Evolutionary conservation across 2,329 filamentous ascomycete genomes (phyloP), one percentile per base, ranked within the genome.

Genomic region (Cladosporium sp.): DNA sequence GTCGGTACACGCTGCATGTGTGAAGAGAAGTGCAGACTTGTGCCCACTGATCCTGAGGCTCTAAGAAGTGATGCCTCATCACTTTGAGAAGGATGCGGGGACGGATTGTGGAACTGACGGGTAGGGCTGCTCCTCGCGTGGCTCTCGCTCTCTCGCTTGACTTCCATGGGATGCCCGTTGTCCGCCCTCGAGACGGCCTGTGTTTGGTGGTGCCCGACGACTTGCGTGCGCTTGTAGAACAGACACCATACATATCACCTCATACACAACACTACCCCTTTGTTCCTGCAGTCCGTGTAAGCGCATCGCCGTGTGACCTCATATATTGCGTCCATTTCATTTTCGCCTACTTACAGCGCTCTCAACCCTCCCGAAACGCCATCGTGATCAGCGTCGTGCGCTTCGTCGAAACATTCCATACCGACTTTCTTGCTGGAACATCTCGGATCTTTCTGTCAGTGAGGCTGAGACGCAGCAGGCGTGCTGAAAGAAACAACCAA

Each of bases 61-160:
- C n/a, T 8, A 25, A 39, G 7, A 39, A 26, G 18, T 32, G 25
- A 53, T 14, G 51, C 51, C 51, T 54, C 51, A 32, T 30, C 21
- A n/a, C 51, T 5, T 54, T 21, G 48, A 26, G 48, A 25, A 28
- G 16, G 11, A 23, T 54, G 51, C 51, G 51, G 51, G 51, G 51
- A 21, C 18, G 18, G 51, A 28, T 18, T 26, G 25, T 53, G 26
- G 51, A 30, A n/a, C 39, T 46, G n/a, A 21, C 51, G 26, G 51
- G 51, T 32, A 30, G 51, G 26, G 48, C 48, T 51, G 28, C 21
- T 43, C n/a, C 51, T 54, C 51, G 51, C 51, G 51, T 54, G 49
- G 49, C 13, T 53, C 46, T 53, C 46, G 23, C 36, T 53, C 21
- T 26, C 26, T 54, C 51, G 26, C 39, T 46, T 21, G 51, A 30